phyloP scores from a whole-genome alignment of 2,329 filamentous ascomycete genomes.

The Penicillium italicum region DNA sequence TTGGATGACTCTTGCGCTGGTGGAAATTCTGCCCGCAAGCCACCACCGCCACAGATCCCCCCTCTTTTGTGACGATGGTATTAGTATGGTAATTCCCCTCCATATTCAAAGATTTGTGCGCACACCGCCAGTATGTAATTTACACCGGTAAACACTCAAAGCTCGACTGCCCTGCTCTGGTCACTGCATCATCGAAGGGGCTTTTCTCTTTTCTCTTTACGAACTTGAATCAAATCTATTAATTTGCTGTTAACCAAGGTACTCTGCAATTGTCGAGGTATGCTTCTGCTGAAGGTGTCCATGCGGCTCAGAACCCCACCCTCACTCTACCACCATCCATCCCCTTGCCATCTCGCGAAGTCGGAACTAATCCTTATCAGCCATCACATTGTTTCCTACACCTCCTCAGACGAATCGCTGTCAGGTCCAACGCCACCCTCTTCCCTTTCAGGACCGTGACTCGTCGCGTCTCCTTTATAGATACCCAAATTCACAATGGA shows the following conservation, averaged over 20 bases:
- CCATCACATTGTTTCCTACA: constrained; percentile 2
- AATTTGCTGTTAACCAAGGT: constrained; percentile 14
- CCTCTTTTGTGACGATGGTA: constrained; percentile 24
- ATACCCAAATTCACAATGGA: constrained; percentile 66
- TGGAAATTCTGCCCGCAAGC: constrained; percentile 28
- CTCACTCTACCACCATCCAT: constrained; percentile 22
- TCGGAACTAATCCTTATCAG: constrained; percentile 16
- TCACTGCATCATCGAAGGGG: constrained; percentile 18
- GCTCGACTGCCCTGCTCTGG: constrained; percentile 4
- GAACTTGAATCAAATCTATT: constrained; percentile 7
- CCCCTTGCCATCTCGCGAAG: constrained; percentile 26
- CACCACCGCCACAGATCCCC: constrained; percentile 34
- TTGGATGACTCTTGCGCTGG: constrained; percentile 22
- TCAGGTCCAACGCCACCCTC: constrained; percentile 24
- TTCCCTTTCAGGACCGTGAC: constrained; percentile 29
- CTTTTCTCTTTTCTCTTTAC: neutral
- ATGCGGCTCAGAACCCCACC: constrained; percentile 39
- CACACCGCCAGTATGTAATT: constrained; percentile 22
- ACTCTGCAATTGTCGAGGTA: constrained; percentile 19
- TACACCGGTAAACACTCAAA: constrained; percentile 12
- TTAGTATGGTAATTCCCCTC: constrained; percentile 15
- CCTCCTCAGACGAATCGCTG: constrained; percentile 2
- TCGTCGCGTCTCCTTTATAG: constrained; percentile 27
- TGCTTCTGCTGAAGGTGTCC: constrained; percentile 26
- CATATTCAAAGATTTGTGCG: neutral